Evolutionary conservation across 768 basidiomycete species (phyloP).

Genomic region (Macrolepiota fuliginosa): DNA sequence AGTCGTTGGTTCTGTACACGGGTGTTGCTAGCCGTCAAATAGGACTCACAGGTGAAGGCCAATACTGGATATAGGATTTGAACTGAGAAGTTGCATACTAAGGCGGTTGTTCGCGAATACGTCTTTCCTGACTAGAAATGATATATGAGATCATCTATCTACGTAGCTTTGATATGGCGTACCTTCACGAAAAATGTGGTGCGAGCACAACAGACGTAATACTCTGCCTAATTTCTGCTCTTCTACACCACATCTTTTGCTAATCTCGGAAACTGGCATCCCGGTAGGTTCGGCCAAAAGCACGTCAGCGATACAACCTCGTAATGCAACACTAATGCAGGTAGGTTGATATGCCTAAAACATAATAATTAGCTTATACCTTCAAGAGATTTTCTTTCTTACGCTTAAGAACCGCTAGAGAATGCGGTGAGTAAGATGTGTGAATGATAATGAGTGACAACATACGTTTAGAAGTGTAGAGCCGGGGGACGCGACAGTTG

Average conservation of each 20-base stretch:
- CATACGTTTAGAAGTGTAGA: conserved; percentile 25
- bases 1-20: neutral
- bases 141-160: neutral
- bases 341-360: conserved; percentile 20
- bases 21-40: neutral
- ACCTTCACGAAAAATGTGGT: conserved; percentile 39
- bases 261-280: conserved; percentile 27
- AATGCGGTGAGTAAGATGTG: neutral
- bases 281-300: conserved; percentile 31
- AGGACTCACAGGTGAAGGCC: conserved; percentile 22
- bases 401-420: neutral
- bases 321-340: conserved; percentile 27
- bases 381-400: neutral
- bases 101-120: conserved; percentile 42
- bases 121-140: conserved; percentile 30
- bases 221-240: conserved; percentile 31
- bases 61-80: conserved; percentile 22
- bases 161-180: neutral
- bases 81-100: conserved; percentile 28
- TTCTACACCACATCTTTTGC: conserved; percentile 24
- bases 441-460: neutral
- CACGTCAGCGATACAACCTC: conserved; percentile 30
- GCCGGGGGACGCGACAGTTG: conserved; percentile 21
- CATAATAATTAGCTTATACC: neutral
- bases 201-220: conserved; percentile 31